These are phyloP conservation scores for Hibiscus trionum DNA, from an alignment of 345 rosid genomes.

Conservation along the genomic window DNA sequence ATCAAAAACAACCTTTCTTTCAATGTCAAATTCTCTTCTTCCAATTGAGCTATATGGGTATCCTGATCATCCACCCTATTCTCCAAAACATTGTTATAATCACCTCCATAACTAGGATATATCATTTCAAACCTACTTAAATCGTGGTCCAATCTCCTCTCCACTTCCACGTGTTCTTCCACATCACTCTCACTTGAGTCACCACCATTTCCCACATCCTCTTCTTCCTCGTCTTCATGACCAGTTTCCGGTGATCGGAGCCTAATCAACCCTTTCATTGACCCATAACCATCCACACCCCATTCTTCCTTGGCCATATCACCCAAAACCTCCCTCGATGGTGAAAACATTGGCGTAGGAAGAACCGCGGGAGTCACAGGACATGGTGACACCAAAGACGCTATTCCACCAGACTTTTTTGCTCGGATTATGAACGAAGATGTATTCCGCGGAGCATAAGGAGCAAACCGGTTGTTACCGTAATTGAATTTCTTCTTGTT, in stretches of 20 bases:
- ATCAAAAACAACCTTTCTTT: constrained; percentile 85
- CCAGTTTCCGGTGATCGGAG: constrained; percentile 49
- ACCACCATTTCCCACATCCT: constrained; percentile 74
- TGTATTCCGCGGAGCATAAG: constrained; percentile 92
- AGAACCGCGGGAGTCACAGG: constrained; percentile 87
- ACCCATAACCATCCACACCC: constrained; percentile 99
- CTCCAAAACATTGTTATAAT: constrained; percentile 70
- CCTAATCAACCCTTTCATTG: constrained; percentile 94
- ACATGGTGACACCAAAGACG: constrained; percentile 88
- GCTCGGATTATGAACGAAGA: constrained; percentile 83
- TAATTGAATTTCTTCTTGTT: constrained; percentile 53
- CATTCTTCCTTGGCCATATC: constrained; percentile 97
- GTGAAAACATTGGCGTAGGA: constrained; percentile 82
- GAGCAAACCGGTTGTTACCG: constrained; percentile 63
- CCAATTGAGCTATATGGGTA: constrained; percentile 78
- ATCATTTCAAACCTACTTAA: constrained; percentile 97
- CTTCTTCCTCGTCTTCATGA: constrained; percentile 81
- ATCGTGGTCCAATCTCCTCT: constrained; percentile 93
- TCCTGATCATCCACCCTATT: constrained; percentile 96
- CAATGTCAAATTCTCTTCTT: constrained; percentile 87
- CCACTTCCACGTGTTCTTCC: constrained; percentile 93
- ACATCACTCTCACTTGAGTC: constrained; percentile 96
- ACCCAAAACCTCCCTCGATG: constrained; percentile 77
- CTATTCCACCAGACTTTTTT: constrained; percentile 82
- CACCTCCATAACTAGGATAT: constrained; percentile 60